These are phyloP conservation scores for Mycena polygramma DNA, from an alignment of 768 basidiomycete species.

Conservation along the genomic window DNA sequence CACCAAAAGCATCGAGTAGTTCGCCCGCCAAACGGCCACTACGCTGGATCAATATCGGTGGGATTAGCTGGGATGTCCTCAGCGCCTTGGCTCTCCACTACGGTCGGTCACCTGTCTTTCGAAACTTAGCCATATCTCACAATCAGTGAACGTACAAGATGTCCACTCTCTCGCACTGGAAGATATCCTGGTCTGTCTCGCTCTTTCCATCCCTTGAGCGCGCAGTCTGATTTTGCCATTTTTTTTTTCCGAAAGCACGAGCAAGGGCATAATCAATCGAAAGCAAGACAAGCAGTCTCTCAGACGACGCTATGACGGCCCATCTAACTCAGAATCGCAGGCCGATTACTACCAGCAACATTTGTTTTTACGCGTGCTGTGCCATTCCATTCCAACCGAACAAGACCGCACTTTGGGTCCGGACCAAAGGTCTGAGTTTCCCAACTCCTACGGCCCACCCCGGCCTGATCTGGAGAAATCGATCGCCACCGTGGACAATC, in stretches of 20 bases:
- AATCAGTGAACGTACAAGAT: slow-evolving; percentile 44
- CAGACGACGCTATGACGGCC: too few species aligned
- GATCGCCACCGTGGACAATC: neutral
- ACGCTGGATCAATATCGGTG: slow-evolving; percentile 35
- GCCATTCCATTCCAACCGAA: slow-evolving; percentile 31
- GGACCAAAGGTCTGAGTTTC: slow-evolving; percentile 12
- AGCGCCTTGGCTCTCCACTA: slow-evolving; percentile 29
- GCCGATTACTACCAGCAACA: slow-evolving; percentile 41
- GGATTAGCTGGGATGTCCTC: slow-evolving; percentile 32
- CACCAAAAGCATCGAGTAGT: neutral
- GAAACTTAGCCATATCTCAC: neutral
- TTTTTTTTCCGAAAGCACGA: slow-evolving; percentile 37
- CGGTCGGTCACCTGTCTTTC: slow-evolving; percentile 5
- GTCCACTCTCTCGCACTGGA: slow-evolving; percentile 66
- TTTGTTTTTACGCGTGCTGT: slow-evolving; percentile 30
- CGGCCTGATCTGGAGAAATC: slow-evolving; percentile 17
- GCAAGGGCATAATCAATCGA: slow-evolving; percentile 41
- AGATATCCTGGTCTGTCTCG: slow-evolving; percentile 49
- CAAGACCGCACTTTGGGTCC: slow-evolving; percentile 12
- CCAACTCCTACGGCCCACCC: neutral
- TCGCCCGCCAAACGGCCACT: neutral
- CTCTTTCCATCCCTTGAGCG: too few species aligned
- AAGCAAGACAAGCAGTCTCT: too few species aligned
- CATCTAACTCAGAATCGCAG: slow-evolving; percentile 13
- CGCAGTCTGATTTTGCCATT: too few species aligned